Evolutionary conservation across 1,139 yeast genomes (phyloP), one percentile per base, ranked within the genome.

Genomic region (Sugiyamaella xylanicola): DNA sequence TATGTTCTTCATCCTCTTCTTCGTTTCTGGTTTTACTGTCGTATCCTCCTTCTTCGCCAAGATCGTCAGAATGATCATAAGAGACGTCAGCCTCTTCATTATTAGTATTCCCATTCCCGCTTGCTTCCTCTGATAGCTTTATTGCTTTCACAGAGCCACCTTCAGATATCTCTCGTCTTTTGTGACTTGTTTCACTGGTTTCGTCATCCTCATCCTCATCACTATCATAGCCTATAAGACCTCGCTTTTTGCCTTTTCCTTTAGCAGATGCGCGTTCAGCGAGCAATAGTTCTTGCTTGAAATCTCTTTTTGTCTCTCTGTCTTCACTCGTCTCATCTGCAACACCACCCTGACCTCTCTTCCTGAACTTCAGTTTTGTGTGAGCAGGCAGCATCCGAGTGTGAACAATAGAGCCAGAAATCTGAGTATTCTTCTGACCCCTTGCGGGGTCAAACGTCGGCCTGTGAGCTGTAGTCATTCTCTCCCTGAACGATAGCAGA

Each of bases 391-490:
- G 74, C 13, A 82, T 75, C 51, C 96, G 74, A 1, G 90, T 79
- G 69, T 90, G 96, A 13, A 76, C 70, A 11, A 85, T 87, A 43
- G 80, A 69, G 15, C 73, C 77, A 22, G 54, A 73, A 55, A 46
- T 78, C 68, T 39, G 76, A 72, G 56, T 70, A 66, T 52, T 78
- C 72, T 29, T 74, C 75, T 62, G 82, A 3, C 97, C 97, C 64
- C 84, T 79, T 56, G 95, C 91, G 58, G 93, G 88, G 66, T 91
- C 97, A 59, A 89, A 78, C 7, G 95, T 89, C 0, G 97, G 97
- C 68, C 95, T 79, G 68, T 89, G 96, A 49, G 95, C 93, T 1
- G 96, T 86, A 1, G 96, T 87, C 96, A 89, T 89, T 20, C 19
- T 42, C 7, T n/a, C 15, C 9, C 21, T 13, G 7, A 16, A 9